Base-by-base conservation (phyloP, 176 grass and related monocot genomes). In the Carex pumila region DNA sequence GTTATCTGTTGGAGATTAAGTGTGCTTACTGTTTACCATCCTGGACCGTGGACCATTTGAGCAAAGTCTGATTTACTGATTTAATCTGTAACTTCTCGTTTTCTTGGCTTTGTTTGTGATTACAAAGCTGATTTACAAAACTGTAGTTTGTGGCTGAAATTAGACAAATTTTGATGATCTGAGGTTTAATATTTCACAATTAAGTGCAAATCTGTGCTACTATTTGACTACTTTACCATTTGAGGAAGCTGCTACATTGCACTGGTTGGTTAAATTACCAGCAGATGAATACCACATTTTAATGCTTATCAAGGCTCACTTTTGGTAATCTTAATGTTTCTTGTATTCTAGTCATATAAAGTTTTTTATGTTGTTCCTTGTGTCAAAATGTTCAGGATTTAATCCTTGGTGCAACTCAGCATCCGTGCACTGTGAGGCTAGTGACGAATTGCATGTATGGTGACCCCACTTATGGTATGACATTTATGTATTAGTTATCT, bases 381-480 rank as follows among this genome's bases (percentile, higher is more conserved):
- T 66, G 12, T 57, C 13, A 84, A 63, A 45, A 45, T 74, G 7
- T 84, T 25, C 79, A 90, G 85, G 85, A 90, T 84, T 80, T 90
- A 59, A 87, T 90, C 18, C 65, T 57, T 41, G 29, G 21, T 7
- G 65, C 74, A 5, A 58, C 86, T 8, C 21, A 80, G 43, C 21
- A 79, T 65, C 21, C 1, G 57, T 90, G 88, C 88, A 85, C 39
- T 19, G 88, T 83, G 63, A 87, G 29, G 81, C 34, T 84, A 39
- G 74, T 90, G 62, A 83, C 58, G 1, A 85, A 87, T 29, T 39
- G 82, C 61, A 65, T 71, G 41, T 81, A 84, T 84, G 80, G 82
- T 39, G 81, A 90, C 79, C 73, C 34, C 65, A 84, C 78, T 87
- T 87, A 90, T 75, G 88, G 88, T 90, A 90, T 90, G 80, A 32